Evolutionary conservation across 306 rosid genomes (phyloP).

Genomic region (Cucurbita moschata): DNA sequence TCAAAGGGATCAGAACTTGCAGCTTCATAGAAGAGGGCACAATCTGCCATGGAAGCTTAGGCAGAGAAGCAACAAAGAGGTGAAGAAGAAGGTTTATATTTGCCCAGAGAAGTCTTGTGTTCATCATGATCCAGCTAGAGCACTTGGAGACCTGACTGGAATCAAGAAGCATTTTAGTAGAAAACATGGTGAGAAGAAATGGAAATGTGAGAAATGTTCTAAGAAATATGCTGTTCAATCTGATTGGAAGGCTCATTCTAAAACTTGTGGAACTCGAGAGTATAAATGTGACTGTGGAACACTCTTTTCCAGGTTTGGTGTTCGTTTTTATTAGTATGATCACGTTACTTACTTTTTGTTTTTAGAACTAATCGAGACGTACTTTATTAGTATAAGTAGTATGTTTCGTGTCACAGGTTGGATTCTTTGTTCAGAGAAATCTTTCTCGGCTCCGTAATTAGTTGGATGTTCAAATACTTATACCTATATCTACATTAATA

Average conservation of each 20-base stretch:
- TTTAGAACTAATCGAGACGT: no score
- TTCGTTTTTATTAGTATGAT: no score
- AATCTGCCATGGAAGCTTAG: slow-evolving; percentile 57
- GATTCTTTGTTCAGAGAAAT: no score
- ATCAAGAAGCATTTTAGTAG: slow-evolving; percentile 54
- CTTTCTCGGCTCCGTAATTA: no score
- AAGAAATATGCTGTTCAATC: slow-evolving; percentile 65
- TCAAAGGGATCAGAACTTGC: slow-evolving; percentile 58
- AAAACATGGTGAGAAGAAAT: slow-evolving; percentile 60
- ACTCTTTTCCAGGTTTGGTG: slow-evolving; percentile 38
- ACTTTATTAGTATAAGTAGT: no score
- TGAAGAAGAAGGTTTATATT: slow-evolving; percentile 44
- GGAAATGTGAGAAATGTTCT: slow-evolving; percentile 60
- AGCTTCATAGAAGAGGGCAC: slow-evolving; percentile 57
- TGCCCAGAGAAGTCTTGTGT: slow-evolving; percentile 52
- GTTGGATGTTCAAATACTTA: no score
- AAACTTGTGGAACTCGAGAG: slow-evolving; percentile 58
- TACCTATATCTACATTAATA: no score
- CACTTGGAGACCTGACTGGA: slow-evolving; percentile 55
- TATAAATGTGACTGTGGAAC: slow-evolving; percentile 64
- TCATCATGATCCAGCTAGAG: slow-evolving; percentile 40
- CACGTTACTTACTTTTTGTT: no score
- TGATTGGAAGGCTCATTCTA: slow-evolving; percentile 65
- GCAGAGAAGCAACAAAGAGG: slow-evolving; percentile 46
- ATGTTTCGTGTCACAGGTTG: no score